Evolutionary conservation across 768 basidiomycete species (phyloP).

Genomic region (Boletus rubropictus): DNA sequence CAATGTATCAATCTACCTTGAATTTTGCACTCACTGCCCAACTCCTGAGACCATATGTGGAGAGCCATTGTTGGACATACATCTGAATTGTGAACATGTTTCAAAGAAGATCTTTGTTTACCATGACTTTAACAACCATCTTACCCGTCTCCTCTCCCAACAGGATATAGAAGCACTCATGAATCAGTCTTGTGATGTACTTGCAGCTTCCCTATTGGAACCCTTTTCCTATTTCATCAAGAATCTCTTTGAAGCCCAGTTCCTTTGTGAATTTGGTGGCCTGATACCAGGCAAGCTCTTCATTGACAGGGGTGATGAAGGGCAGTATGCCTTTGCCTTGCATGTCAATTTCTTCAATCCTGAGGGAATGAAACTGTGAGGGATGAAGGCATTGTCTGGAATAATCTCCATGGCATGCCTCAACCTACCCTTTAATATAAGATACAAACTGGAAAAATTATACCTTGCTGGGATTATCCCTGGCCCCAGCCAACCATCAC

Average conservation of each 20-base stretch:
- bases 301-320: constrained; percentile 16
- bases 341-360: constrained; percentile 36
- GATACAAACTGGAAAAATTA: constrained; percentile 36
- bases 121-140: constrained; percentile 5
- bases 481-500: too few relatives aligned
- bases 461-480: constrained; percentile 10
- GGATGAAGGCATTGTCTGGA: constrained; percentile 22
- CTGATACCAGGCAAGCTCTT: constrained; percentile 9
- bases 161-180: not conserved
- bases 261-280: constrained; percentile 26
- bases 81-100: not conserved
- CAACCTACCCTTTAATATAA: constrained; percentile 33
- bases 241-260: constrained; percentile 17
- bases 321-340: constrained; percentile 29
- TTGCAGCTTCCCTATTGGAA: not conserved
- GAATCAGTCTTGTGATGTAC: not conserved
- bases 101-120: not conserved
- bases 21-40: not conserved
- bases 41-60: not conserved
- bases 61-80: not conserved
- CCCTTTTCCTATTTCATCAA: not conserved
- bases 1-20: not conserved
- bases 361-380: constrained; percentile 19
- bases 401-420: constrained; percentile 14
- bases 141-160: not conserved